Evolutionary conservation across 2,329 filamentous ascomycete species (phyloP).

Genomic region (Alternaria dauci): DNA sequence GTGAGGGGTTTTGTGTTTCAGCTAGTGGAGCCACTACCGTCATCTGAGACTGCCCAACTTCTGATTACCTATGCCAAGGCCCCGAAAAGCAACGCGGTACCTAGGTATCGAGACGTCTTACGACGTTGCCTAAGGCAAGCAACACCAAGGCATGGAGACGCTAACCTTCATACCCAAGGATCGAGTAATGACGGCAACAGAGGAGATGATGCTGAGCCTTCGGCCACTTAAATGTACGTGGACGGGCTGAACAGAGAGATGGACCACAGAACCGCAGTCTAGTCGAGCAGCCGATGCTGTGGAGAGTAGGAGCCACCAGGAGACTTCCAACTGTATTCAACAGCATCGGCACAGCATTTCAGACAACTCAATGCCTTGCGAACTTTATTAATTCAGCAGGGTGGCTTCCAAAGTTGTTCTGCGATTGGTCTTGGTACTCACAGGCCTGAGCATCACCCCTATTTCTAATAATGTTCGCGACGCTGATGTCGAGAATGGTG

Average conservation of each 20-base stretch:
- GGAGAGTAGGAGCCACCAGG: background rate
- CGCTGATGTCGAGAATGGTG: background rate
- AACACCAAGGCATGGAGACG: background rate
- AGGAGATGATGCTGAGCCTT: background rate
- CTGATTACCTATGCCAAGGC: background rate
- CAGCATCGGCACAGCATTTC: background rate
- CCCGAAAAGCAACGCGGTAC: background rate
- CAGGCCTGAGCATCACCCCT: background rate
- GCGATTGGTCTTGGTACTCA: background rate
- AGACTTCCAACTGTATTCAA: background rate
- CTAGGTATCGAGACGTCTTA: background rate
- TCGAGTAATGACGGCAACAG: background rate
- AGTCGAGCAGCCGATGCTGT: background rate
- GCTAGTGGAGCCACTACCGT: background rate
- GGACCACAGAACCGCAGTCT: background rate
- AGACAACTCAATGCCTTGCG: background rate
- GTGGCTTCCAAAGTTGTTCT: background rate
- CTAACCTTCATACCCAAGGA: background rate
- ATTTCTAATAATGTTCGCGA: background rate
- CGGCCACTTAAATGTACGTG: background rate
- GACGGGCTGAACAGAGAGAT: constrained; percentile 1
- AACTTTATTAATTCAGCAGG: background rate
- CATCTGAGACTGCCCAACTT: background rate
- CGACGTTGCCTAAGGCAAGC: background rate
- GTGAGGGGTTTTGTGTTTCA: background rate